Conservation (phyloP, 208 protist species). For the Leishmania braziliensis region DNA sequence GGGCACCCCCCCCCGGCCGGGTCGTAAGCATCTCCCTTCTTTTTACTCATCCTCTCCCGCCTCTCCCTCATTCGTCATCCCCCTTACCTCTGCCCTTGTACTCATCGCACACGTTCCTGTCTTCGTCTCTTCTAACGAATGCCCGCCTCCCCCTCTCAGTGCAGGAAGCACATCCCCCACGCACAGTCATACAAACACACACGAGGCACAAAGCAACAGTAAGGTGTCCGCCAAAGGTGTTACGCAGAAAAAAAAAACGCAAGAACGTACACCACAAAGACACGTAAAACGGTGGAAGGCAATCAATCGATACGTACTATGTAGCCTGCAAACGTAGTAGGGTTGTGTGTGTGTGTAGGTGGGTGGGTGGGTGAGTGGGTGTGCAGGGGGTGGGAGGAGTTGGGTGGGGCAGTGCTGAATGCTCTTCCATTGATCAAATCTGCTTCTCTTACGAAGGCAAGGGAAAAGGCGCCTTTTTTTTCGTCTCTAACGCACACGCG, state of each 20-base stretch:
- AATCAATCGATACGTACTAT: not conserved
- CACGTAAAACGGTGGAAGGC: not conserved
- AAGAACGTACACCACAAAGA: not conserved
- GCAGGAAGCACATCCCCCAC: not conserved
- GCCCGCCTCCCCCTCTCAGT: not conserved
- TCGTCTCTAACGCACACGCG: not conserved
- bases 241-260: not conserved
- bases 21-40: slow-evolving; percentile 6
- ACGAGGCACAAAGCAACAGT: not conserved
- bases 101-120: not conserved
- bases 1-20: not conserved
- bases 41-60: slow-evolving; percentile 7
- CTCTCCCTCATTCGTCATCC: not conserved
- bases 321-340: not conserved
- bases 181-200: not conserved
- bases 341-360: not conserved
- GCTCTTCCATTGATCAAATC: not conserved
- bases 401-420: not conserved
- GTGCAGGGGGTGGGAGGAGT: not conserved
- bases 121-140: slow-evolving; percentile 13
- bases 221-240: not conserved
- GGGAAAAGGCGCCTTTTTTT: not conserved
- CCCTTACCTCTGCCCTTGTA: not conserved
- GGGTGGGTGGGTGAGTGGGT: too few relatives aligned
- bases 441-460: not conserved